These are phyloP conservation scores for Auricularia heimuer DNA, from an alignment of 768 basidiomycete genomes.

Conservation along the genomic window DNA sequence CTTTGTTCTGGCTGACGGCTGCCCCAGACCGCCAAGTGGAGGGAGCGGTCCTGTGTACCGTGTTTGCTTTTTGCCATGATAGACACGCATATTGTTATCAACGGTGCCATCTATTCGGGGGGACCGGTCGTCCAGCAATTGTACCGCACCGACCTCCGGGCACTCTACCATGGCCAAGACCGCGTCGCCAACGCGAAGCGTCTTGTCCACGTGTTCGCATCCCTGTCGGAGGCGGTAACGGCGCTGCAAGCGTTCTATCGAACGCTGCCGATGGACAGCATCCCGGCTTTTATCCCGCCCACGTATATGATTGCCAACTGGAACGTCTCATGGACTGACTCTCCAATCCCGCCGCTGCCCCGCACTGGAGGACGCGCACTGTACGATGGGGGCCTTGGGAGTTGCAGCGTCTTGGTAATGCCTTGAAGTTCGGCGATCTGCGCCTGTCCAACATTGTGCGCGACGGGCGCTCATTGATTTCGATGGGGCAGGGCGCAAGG, in stretches of 20 bases:
- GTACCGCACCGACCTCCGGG: background rate
- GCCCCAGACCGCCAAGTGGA: background rate
- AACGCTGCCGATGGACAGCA: background rate
- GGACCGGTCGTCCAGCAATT: background rate
- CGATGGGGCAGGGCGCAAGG: slow-evolving; percentile 27
- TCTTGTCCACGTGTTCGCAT: background rate
- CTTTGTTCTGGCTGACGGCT: background rate
- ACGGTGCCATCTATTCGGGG: background rate
- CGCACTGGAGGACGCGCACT: background rate
- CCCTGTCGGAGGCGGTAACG: background rate
- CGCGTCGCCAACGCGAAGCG: background rate
- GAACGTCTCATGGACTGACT: background rate
- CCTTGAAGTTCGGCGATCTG: slow-evolving; percentile 24
- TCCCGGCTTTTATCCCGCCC: background rate
- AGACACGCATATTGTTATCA: background rate
- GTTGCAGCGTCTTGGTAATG: background rate
- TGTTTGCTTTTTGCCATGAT: background rate
- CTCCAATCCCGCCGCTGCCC: background rate
- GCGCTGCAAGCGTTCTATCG: background rate
- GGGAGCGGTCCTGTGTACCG: background rate
- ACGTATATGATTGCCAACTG: background rate
- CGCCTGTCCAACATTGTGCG: slow-evolving; percentile 24
- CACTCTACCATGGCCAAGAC: background rate
- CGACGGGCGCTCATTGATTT: slow-evolving; percentile 26
- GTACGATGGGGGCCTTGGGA: background rate